Conservation (phyloP, 345 rosid genomes). For the Theobroma cacao region DNA sequence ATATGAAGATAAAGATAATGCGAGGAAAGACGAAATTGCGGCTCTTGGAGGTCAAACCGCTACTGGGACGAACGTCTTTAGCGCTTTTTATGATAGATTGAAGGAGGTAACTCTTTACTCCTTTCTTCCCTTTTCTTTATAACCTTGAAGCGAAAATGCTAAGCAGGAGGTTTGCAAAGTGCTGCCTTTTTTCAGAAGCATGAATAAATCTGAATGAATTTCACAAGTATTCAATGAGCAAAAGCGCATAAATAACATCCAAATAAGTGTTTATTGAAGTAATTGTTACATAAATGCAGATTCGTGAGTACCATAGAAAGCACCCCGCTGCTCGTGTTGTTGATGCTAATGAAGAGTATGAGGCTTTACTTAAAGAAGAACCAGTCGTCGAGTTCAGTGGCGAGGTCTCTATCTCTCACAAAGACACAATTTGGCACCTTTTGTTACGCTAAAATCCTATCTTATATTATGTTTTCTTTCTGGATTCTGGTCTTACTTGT, state of each 20-base stretch:
- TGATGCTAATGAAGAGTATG: constrained; percentile 71
- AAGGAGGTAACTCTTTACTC: constrained; percentile 60
- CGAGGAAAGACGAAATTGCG: constrained; percentile 91
- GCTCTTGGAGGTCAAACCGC: constrained; percentile 92
- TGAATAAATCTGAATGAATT: neutral
- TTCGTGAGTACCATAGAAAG: constrained; percentile 87
- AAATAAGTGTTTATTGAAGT: neutral
- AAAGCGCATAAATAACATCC: neutral
- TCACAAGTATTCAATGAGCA: neutral
- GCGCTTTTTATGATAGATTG: constrained; percentile 86
- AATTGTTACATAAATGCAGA: constrained; percentile 31
- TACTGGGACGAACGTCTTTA: constrained; percentile 65
- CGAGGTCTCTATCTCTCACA: constrained; percentile 45
- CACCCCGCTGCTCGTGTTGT: constrained; percentile 81
- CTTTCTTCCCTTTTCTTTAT: neutral
- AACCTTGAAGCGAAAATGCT: neutral
- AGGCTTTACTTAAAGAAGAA: constrained; percentile 77
- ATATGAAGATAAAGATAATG: constrained; percentile 81
- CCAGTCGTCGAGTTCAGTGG: constrained; percentile 84
- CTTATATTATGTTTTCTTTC: neutral
- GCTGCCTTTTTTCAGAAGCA: neutral
- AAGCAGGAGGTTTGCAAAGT: neutral
- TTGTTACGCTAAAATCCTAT: neutral
- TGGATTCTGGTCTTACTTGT: neutral
- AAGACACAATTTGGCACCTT: neutral